Evolutionary conservation across 805 yeast genomes (phyloP).

Genomic region (Ogataea chonburiensis): DNA sequence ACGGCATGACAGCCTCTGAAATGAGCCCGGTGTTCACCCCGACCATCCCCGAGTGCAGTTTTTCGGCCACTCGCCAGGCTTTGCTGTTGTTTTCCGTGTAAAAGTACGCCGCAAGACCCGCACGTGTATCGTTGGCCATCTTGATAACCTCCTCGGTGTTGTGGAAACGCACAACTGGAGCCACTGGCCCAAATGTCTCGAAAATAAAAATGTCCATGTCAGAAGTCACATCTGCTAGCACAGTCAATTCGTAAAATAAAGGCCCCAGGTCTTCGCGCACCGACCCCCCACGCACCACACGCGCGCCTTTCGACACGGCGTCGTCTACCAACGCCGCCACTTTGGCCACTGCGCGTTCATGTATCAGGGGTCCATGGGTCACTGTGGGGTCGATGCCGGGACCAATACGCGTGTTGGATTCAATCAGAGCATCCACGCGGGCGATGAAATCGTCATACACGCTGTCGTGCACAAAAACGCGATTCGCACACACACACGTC

Average conservation of each 20-base stretch:
- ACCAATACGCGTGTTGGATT: conserved; percentile 51
- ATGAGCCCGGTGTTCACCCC: conserved; percentile 74
- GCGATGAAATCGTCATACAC: conserved; percentile 58
- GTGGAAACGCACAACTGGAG: conserved; percentile 59
- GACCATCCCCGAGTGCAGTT: conserved; percentile 71
- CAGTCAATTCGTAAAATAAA: conserved; percentile 63
- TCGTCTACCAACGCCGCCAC: conserved; percentile 60
- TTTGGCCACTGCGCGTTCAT: conserved; percentile 54
- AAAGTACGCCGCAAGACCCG: conserved; percentile 76
- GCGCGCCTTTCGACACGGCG: conserved; percentile 62
- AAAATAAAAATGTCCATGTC: conserved; percentile 57
- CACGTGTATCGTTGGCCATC: conserved; percentile 58
- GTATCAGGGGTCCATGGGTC: conserved; percentile 76
- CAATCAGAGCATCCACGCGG: conserved; percentile 44
- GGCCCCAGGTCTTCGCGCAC: conserved; percentile 59
- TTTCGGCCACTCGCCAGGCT: conserved; percentile 56
- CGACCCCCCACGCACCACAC: conserved; percentile 57
- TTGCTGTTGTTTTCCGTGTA: conserved; percentile 52
- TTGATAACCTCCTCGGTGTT: conserved; percentile 54
- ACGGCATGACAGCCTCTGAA: conserved; percentile 60
- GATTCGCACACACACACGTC: conserved; percentile 76
- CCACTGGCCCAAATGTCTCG: conserved; percentile 80
- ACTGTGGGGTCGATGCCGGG: conserved; percentile 54
- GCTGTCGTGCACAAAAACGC: conserved; percentile 59
- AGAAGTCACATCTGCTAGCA: conserved; percentile 52